Conservation (phyloP, 2,329 filamentous ascomycete species). For the Penicillium glabrum region DNA sequence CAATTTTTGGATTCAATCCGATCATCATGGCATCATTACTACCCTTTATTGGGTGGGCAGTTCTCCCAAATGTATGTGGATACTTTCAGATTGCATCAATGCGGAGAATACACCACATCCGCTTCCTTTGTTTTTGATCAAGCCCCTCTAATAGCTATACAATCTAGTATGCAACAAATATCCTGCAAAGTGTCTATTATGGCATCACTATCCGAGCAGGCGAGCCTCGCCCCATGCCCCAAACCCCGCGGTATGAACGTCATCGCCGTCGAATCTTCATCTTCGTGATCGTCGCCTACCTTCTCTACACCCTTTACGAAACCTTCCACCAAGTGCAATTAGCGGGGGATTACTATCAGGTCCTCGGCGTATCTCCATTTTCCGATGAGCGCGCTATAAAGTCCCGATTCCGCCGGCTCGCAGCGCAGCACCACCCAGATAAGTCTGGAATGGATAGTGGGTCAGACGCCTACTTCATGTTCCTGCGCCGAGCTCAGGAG, state of each 20-base stretch:
- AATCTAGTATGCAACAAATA: constrained; percentile 68
- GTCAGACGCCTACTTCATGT: constrained; percentile 66
- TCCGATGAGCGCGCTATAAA: constrained; percentile 77
- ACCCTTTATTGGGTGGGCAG: constrained; percentile 61
- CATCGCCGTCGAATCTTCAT: constrained; percentile 84
- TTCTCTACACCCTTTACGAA: constrained; percentile 90
- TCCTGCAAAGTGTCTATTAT: constrained; percentile 81
- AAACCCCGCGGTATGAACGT: constrained; percentile 64
- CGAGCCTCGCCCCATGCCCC: constrained; percentile 70
- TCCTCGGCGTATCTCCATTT: constrained; percentile 67
- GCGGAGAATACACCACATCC: constrained; percentile 2
- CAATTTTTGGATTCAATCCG: neutral
- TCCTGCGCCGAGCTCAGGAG: constrained; percentile 80
- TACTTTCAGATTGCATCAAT: neutral
- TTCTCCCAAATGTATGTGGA: constrained; percentile 58
- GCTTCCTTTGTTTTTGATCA: neutral
- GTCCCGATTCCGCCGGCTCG: constrained; percentile 76
- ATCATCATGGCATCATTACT: constrained; percentile 48
- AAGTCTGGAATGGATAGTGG: constrained; percentile 57
- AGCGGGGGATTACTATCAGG: constrained; percentile 73
- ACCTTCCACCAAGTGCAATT: constrained; percentile 76
- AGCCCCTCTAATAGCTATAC: constrained; percentile 37
- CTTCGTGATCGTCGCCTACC: constrained; percentile 77
- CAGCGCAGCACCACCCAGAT: constrained; percentile 74
- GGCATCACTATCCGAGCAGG: constrained; percentile 85